Base-by-base conservation (phyloP, 2,329 filamentous ascomycete species). In the Venturia pyrina region DNA sequence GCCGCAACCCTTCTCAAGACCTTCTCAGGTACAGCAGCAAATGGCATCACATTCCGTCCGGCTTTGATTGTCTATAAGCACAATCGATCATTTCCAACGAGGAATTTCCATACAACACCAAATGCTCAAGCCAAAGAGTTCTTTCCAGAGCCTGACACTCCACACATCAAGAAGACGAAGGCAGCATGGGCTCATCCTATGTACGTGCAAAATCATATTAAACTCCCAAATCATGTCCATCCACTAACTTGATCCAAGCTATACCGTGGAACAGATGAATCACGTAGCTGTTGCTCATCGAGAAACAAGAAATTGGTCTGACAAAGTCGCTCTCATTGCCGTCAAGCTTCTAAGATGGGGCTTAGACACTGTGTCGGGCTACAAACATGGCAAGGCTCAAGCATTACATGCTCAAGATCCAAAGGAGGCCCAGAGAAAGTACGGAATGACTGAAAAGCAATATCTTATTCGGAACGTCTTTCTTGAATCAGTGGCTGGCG, bases 381-480 rank as follows among this genome's bases (percentile, higher is more conserved):
- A 91, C 70, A 87, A 85, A 41, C 91, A 96, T 73, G 84, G 90
- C 69, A 84, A 81, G 11, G 78, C 81, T 2, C 76, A 78, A 1
- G 71, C 71, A 6, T 67, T 75, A 17, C 71, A 73, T 57, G 66
- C 73, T 21, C 75, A 76, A 66, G 74, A 79, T 67, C 75, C 77
- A 40, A 74, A 73, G 67, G 84, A 85, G 8, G 87, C 84, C 0
- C 84, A 66, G 72, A 84, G 81, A 78, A 87, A 74, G 72, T 96
- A 85, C 72, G 75, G 76, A 43, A 90, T 90, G 81, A 95, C 86
- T 0, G 93, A 96, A 75, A 81, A 87, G 5, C 95, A 98, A 78
- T 99, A 95, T 88, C 82, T 97, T 71, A 85, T 90, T 62, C 85
- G 93, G 7, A 93, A 96, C 73, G 85, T 99, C 70, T 99, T 99